Conservation (phyloP, 2,329 filamentous ascomycete genomes). For the Dactylonectria macrodidyma region DNA sequence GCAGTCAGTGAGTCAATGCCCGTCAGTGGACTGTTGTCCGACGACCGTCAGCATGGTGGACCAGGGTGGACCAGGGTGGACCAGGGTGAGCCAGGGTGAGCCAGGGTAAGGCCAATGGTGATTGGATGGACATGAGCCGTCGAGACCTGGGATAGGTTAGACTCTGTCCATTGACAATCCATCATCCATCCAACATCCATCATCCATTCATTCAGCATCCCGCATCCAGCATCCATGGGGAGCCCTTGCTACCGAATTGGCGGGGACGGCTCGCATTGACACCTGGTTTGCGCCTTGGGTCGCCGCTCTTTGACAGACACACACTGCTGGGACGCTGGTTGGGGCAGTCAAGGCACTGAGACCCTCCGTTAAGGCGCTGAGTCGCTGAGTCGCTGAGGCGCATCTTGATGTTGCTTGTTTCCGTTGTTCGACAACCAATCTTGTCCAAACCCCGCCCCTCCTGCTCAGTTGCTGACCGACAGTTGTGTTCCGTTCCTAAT, state of each 20-base stretch:
- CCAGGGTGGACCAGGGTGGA: neutral
- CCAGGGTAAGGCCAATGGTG: constrained; percentile 1
- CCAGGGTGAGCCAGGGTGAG: neutral
- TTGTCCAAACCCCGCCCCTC: constrained; percentile 34
- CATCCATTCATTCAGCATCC: neutral
- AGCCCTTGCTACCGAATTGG: constrained; percentile 25
- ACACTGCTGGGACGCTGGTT: too few species aligned
- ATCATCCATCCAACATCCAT: neutral
- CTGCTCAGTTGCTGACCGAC: constrained; percentile 39
- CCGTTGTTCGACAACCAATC: constrained; percentile 34
- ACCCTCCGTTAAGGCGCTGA: constrained; percentile 12
- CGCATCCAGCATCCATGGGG: neutral
- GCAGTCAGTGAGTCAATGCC: constrained; percentile 6
- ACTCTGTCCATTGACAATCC: neutral
- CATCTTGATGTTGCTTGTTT: constrained; percentile 15
- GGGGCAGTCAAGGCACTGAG: too few species aligned
- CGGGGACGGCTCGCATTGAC: constrained; percentile 28
- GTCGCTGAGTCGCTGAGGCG: constrained; percentile 11
- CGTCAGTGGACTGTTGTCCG: neutral
- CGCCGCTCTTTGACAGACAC: constrained; percentile 14
- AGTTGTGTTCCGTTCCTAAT: constrained; percentile 35
- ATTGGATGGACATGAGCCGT: constrained; percentile 16
- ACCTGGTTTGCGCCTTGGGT: constrained; percentile 23
- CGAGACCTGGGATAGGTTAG: constrained; percentile 3
- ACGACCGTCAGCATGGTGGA: neutral